A percentile compares a stretch with the other conserved stretches of the same genome.
Conservation (phyloP, 495 filamentous ascomycete species). For the Xylaria telfairii region DNA sequence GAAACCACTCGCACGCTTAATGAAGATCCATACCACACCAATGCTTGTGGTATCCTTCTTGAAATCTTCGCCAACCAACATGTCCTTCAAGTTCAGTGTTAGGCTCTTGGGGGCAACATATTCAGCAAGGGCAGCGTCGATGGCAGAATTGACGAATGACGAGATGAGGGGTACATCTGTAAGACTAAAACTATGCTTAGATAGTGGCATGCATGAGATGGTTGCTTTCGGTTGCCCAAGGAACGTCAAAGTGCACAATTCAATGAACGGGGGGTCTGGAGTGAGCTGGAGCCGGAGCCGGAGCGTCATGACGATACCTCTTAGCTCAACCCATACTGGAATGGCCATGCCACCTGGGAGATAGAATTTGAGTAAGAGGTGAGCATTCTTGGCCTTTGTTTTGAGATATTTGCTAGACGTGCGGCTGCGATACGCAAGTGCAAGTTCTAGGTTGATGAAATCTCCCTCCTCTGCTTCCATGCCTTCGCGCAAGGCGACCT, state of each 20-base stretch:
- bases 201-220: slow-evolving; percentile 69
- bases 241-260: slow-evolving; percentile 71
- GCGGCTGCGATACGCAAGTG: slow-evolving; percentile 69
- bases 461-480: slow-evolving; percentile 78
- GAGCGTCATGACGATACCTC: slow-evolving; percentile 68
- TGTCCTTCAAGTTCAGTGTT: slow-evolving; percentile 73
- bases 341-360: slow-evolving; percentile 63
- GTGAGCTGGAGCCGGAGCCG: slow-evolving; percentile 70
- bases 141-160: slow-evolving; percentile 73
- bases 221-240: slow-evolving; percentile 80
- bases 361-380: slow-evolving; percentile 73
- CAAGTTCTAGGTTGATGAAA: slow-evolving; percentile 73
- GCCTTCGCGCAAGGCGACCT: slow-evolving; percentile 61
- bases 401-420: slow-evolving; percentile 61
- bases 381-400: slow-evolving; percentile 70
- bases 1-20: slow-evolving; percentile 68
- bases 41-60: slow-evolving; percentile 72
- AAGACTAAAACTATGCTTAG: slow-evolving; percentile 68
- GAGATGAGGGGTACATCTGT: slow-evolving; percentile 76
- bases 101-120: slow-evolving; percentile 78
- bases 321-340: slow-evolving; percentile 75
- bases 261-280: slow-evolving; percentile 75
- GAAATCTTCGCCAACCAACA: slow-evolving; percentile 76
- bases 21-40: slow-evolving; percentile 68
- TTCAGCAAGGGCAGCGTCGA: slow-evolving; percentile 71